Evolutionary conservation across 768 basidiomycete genomes (phyloP), one percentile per base, ranked within the genome.

Genomic region (Pisolithus marmoratus): DNA sequence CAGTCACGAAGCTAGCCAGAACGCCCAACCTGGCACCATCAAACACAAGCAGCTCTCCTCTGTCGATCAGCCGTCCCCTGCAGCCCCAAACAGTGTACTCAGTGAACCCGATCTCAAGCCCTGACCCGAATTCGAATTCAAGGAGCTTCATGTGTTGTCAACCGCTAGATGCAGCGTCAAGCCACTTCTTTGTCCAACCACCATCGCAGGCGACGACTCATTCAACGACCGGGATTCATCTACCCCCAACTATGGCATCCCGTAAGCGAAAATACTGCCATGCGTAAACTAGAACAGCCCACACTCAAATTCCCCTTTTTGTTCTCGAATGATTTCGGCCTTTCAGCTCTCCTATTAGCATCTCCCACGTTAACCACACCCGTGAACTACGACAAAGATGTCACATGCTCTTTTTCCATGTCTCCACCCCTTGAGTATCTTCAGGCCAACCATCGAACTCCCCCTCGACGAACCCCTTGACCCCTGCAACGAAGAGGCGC

Each of bases 11-110:
- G 82, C 81, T 12, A 78, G 74, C 59, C 75, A 79, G 60, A 79
- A 83, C 55, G 75, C 80, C 24, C 72, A 74, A 51, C 82, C 84
- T 6, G 87, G 86, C 14, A 85, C 79, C 46, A 87, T 91, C 70
- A 86, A 89, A 58, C 83, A 88, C 42, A 90, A 91, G 88, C 90
- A 93, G 60, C 91, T 90, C 1, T 92, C 92, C 68, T 85, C 85
- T 58, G 76, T 91, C 58, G 90, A 91, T 68, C 83, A 85, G 54
- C 85, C 84, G 17, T 60, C 72, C 15, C 74, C 78, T 2, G 64
- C 78, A 20, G 66, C 65, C 15, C 68, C 77, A 15, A 75, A 74
- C 54, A 75, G 74, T 53, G 60, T 70, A 20, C 78, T 79, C 57
- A 77, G 79, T 60, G 87, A 85, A 64, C 85, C 84, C 6, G 82